Percentiles rank a stretch among this genome's conserved stretches.
Evolutionary conservation across 129 eudicot genomes (phyloP).

Genomic region (Deinandra increscens): DNA sequence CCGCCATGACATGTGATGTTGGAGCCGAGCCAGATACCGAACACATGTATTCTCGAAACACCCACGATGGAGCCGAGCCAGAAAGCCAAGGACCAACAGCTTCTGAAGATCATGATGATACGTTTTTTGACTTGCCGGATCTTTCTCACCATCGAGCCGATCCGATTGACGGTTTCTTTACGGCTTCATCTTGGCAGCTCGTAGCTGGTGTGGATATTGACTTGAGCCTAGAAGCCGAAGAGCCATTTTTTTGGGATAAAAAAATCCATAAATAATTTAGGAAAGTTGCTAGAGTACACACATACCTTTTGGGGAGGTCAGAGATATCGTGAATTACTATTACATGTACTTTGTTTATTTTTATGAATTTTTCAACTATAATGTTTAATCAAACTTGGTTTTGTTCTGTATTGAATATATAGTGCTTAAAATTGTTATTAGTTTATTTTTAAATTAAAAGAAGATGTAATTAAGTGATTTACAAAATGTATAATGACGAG

Average conservation of each 20-base stretch:
- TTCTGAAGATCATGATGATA: slow-evolving; percentile 38
- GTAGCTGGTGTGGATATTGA: slow-evolving; percentile 42
- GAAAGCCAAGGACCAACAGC: slow-evolving; percentile 27
- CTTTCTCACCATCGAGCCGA: slow-evolving; percentile 32
- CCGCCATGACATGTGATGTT: slow-evolving; percentile 33
- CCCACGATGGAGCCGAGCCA: slow-evolving; percentile 33
- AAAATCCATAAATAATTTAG: no score
- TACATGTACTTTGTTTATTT: not conserved
- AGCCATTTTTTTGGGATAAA: slow-evolving; percentile 59
- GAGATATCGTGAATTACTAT: not conserved
- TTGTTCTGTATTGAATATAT: no score
- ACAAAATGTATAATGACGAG: no score
- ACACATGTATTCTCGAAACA: no score
- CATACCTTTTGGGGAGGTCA: not conserved
- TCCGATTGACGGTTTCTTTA: slow-evolving; percentile 19
- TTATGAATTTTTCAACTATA: not conserved
- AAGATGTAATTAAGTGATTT: no score
- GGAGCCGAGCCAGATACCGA: slow-evolving; percentile 30
- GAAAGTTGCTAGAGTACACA: not conserved
- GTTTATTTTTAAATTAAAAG: no score
- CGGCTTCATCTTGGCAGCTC: slow-evolving; percentile 49
- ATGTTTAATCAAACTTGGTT: no score
- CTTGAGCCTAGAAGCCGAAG: slow-evolving; percentile 48
- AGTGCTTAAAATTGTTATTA: no score
- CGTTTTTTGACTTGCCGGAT: slow-evolving; percentile 59